Evolutionary conservation across 495 filamentous ascomycete genomes (phyloP), one percentile per base, ranked within the genome.

Genomic region (Aspergillus wentii): DNA sequence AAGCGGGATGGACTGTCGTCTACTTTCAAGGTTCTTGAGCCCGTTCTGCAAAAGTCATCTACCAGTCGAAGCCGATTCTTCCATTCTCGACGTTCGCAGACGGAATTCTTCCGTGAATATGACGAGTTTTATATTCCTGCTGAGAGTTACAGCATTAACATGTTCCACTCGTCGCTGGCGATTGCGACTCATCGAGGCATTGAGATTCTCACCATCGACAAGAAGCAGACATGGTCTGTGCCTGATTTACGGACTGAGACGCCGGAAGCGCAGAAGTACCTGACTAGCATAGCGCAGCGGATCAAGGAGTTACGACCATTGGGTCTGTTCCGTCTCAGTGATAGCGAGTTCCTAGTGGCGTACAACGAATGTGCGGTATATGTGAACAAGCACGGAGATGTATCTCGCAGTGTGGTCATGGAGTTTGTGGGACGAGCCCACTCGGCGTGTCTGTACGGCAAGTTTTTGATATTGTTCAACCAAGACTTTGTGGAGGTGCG

Each of bases 61-160:
- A 54, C 57, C 7, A 67, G 45, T 44, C 84, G 80, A 41, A 74
- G 74, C 16, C 78, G 86, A 7, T 68, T 95, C 26, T 84, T 82
- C 49, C 74, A 77, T 19, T 66, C 76, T 1, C 67, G 68, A 23
- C 74, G 74, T 17, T 87, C 88, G 9, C 80, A 75, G 40, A 96
- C 92, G 3, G 92, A 97, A 51, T 92, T 91, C 57, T 97, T 96
- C 79, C 82, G 94, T 43, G 92, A 97, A 51, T 99, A 86, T 52
- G 92, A 95, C 64, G 91, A 96, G 38, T 99, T 99, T 63, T 99
- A 96, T 64, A 91, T 99, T 47, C 91, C 92, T 5, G 81, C 86
- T n/a, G 92, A 99, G 56, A 92, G 86, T 54, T 95, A 84, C 61
- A 83, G 84, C 17, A 86, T 99, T 52, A 95, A 96, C 64, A 78